These are phyloP conservation scores for Russula griseocarnosa DNA, from an alignment of 768 basidiomycete species.

Conservation along the genomic window DNA sequence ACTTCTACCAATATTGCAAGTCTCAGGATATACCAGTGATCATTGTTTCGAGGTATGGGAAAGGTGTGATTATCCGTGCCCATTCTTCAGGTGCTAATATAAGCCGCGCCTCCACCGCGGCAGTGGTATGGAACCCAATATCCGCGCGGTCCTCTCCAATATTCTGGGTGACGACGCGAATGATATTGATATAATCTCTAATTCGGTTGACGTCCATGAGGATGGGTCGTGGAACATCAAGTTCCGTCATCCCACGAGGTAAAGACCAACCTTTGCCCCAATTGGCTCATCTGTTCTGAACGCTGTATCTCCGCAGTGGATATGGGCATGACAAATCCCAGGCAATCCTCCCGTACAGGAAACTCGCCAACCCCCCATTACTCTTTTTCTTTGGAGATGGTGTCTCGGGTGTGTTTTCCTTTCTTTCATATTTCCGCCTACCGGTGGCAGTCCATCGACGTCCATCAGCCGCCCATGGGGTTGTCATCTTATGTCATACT, in stretches of 20 bases:
- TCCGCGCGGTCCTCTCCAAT: conserved; percentile 83
- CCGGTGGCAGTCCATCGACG: not conserved
- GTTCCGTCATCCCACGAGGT: conserved; percentile 88
- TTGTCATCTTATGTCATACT: not conserved
- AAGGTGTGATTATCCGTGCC: not conserved
- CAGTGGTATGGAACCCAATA: conserved; percentile 92
- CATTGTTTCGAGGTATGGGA: conserved; percentile 79
- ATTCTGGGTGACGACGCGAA: conserved; percentile 70
- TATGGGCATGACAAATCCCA: conserved; percentile 97
- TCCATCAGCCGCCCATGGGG: not conserved
- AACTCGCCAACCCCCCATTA: conserved; percentile 62
- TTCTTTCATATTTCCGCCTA: not conserved
- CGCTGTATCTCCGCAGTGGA: conserved; percentile 43
- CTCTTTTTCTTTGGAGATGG: conserved; percentile 99
- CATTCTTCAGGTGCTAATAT: not conserved
- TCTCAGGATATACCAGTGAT: conserved; percentile 77
- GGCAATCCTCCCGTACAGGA: conserved; percentile 88
- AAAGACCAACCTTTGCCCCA: conserved; percentile 8
- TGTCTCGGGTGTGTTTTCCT: conserved; percentile 66
- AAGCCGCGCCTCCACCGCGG: not conserved
- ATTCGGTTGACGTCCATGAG: conserved; percentile 66
- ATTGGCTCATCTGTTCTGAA: not conserved
- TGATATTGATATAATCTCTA: conserved; percentile 89
- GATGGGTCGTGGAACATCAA: conserved; percentile 77
- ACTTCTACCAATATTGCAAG: conserved; percentile 84